A percentile compares a stretch with the other conserved stretches of the same genome.
These are phyloP conservation scores for Colletotrichum chlorophyti DNA, from an alignment of 2,329 filamentous ascomycete species.

Conservation along the genomic window DNA sequence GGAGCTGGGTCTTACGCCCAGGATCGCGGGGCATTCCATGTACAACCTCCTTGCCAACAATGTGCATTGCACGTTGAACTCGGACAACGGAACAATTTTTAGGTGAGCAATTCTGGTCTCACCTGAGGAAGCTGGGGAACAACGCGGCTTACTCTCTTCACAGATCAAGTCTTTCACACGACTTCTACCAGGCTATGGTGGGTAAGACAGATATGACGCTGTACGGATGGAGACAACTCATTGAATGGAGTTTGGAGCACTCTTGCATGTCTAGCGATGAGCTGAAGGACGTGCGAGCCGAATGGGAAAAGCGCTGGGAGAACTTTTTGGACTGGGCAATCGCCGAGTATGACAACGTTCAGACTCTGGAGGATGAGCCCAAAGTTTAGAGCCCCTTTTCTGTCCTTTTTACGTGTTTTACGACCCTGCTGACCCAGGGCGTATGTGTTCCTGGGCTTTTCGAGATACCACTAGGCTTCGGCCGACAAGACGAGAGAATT, in stretches of 20 bases:
- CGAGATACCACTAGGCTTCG: not conserved
- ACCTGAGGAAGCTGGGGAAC: too few relatives aligned
- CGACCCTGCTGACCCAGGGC: not conserved
- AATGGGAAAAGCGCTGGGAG: conserved; percentile 65
- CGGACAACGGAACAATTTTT: conserved; percentile 78
- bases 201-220: conserved; percentile 72
- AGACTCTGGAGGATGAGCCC: not conserved
- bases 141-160: too few relatives aligned
- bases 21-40: conserved; percentile 69
- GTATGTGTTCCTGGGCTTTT: not conserved
- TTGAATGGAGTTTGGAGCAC: conserved; percentile 68
- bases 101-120: too few relatives aligned
- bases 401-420: not conserved
- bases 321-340: conserved; percentile 63
- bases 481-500: too few relatives aligned
- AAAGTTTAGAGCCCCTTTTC: not conserved
- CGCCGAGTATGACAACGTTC: conserved; percentile 40
- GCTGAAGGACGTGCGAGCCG: conserved; percentile 39
- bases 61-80: conserved; percentile 76
- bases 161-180: conserved; percentile 75
- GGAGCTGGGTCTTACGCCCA: conserved; percentile 72
- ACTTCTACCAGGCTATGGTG: conserved; percentile 79
- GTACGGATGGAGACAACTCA: conserved; percentile 74
- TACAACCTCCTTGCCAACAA: conserved; percentile 74
- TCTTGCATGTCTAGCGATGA: conserved; percentile 58